Percentiles rank a stretch among this genome's conserved stretches.
phyloP scores from a whole-genome alignment of 768 basidiomycete species.

The Hydnomerulius pinastri region DNA sequence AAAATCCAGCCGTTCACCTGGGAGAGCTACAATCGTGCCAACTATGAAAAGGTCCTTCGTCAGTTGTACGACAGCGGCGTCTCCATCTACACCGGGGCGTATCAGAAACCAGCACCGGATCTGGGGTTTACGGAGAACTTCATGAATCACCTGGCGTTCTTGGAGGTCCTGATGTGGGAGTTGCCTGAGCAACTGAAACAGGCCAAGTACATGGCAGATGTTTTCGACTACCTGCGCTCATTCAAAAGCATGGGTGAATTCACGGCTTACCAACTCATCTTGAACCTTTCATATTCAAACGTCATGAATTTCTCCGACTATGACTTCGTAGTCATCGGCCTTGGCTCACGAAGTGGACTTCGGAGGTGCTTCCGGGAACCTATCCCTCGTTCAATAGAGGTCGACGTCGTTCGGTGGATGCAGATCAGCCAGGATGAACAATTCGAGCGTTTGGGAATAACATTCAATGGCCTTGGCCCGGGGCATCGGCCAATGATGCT shows the following conservation, averaged over 20 bases:
- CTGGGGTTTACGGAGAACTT: conserved; percentile 48
- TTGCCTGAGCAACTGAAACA: conserved; percentile 49
- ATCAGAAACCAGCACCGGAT: conserved; percentile 69
- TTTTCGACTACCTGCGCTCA: conserved; percentile 57
- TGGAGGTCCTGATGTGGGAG: conserved; percentile 61
- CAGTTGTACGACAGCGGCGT: conserved; percentile 37
- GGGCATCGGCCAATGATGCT: conserved; percentile 54
- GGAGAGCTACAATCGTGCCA: conserved; percentile 51
- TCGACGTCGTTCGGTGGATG: conserved; percentile 66
- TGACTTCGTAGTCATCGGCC: conserved; percentile 72
- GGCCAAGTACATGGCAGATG: conserved; percentile 60
- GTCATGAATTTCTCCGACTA: conserved; percentile 62
- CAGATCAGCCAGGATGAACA: conserved; percentile 58
- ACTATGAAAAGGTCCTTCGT: conserved; percentile 56
- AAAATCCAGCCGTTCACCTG: conserved; percentile 63
- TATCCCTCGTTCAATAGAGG: conserved; percentile 46
- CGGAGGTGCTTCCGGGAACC: conserved; percentile 60
- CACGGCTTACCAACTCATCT: conserved; percentile 66
- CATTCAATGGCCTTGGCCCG: conserved; percentile 54
- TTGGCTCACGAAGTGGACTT: conserved; percentile 68
- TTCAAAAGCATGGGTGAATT: conserved; percentile 79
- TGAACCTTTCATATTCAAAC: conserved; percentile 58
- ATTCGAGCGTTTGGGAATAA: conserved; percentile 58
- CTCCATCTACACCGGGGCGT: conserved; percentile 69
- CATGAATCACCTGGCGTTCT: conserved; percentile 63